A percentile compares a stretch with the other conserved stretches of the same genome.
Conservation (phyloP, 2,329 filamentous ascomycete species). For the Pyrenophora seminiperda region DNA sequence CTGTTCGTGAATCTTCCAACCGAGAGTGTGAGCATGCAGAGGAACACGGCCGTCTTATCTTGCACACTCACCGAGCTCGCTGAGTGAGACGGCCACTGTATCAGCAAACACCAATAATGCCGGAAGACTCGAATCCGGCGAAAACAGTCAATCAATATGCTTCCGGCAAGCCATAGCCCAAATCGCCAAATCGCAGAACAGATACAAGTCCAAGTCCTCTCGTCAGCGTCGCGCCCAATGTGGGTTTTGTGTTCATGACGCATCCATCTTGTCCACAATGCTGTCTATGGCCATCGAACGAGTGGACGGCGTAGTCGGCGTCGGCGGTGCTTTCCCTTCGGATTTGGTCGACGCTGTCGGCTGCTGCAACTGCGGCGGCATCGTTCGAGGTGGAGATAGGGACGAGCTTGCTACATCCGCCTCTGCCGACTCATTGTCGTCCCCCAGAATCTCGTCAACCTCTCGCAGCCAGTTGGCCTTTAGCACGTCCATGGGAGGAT, state of each 20-base stretch:
- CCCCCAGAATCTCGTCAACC: conserved; percentile 54
- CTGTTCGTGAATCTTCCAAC: background rate
- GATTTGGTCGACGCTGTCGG: conserved; percentile 24
- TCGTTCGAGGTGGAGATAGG: conserved; percentile 24
- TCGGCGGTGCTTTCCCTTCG: conserved; percentile 43
- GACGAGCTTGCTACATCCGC: conserved; percentile 30
- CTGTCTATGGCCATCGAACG: conserved; percentile 49
- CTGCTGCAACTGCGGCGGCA: conserved; percentile 15
- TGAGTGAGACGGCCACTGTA: conserved; percentile 5
- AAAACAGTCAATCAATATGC: conserved; percentile 6
- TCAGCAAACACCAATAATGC: conserved; percentile 2
- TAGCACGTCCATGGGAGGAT: conserved; percentile 65
- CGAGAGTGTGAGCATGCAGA: background rate
- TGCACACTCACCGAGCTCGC: conserved; percentile 2
- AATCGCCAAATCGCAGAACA: background rate
- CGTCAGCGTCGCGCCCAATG: background rate
- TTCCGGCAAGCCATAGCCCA: conserved; percentile 3
- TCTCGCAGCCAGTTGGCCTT: conserved; percentile 65
- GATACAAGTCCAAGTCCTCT: background rate
- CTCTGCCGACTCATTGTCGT: conserved; percentile 31
- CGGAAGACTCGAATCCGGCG: conserved; percentile 6
- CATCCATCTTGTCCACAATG: conserved; percentile 47
- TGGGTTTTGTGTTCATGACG: conserved; percentile 29
- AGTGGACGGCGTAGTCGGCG: conserved; percentile 45
- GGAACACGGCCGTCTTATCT: background rate